Evolutionary conservation across 345 rosid species (phyloP).

Genomic region (Brassica juncea): DNA sequence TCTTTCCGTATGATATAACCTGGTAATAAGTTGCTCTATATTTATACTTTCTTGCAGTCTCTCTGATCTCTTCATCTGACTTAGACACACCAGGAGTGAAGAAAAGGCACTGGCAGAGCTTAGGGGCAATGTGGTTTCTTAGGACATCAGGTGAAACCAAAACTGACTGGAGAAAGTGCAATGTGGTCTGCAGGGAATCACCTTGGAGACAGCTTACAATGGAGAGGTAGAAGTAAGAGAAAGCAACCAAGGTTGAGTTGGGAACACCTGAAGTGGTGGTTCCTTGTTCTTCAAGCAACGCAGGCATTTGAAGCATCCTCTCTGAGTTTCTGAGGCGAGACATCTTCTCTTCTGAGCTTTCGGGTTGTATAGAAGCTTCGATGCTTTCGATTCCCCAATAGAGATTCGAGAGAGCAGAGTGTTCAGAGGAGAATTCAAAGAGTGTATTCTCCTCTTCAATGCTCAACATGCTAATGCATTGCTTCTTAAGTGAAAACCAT

Average conservation of each 20-base stretch:
- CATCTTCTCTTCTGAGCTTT: conserved; percentile 42
- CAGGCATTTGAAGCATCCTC: conserved; percentile 84
- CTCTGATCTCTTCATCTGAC: conserved; percentile 44
- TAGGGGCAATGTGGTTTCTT: conserved; percentile 49
- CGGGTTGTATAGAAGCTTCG: conserved; percentile 54
- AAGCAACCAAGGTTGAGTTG: conserved; percentile 47
- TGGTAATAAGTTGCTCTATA: conserved; percentile 74
- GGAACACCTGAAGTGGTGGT: conserved; percentile 60
- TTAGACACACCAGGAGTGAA: conserved; percentile 19
- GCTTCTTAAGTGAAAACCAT: conserved; percentile 48
- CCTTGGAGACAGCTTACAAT: conserved; percentile 57
- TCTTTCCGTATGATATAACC: conserved; percentile 60
- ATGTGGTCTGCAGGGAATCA: conserved; percentile 69
- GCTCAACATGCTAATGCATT: conserved; percentile 49
- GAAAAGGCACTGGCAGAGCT: conserved; percentile 55
- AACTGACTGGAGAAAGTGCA: conserved; percentile 70
- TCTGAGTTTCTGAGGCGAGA: conserved; percentile 54
- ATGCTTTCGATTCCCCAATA: conserved; percentile 73
- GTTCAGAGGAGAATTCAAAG: conserved; percentile 64
- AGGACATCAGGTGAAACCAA: conserved; percentile 58
- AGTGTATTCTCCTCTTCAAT: conserved; percentile 42
- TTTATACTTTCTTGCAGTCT: conserved; percentile 57
- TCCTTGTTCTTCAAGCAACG: conserved; percentile 77
- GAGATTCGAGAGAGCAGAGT: conserved; percentile 65
- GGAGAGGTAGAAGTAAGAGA: conserved; percentile 61